Percentiles rank a stretch among this genome's conserved stretches.
Evolutionary conservation across 2,329 filamentous ascomycete genomes (phyloP).

Genomic region (Aureobasidium sp.): DNA sequence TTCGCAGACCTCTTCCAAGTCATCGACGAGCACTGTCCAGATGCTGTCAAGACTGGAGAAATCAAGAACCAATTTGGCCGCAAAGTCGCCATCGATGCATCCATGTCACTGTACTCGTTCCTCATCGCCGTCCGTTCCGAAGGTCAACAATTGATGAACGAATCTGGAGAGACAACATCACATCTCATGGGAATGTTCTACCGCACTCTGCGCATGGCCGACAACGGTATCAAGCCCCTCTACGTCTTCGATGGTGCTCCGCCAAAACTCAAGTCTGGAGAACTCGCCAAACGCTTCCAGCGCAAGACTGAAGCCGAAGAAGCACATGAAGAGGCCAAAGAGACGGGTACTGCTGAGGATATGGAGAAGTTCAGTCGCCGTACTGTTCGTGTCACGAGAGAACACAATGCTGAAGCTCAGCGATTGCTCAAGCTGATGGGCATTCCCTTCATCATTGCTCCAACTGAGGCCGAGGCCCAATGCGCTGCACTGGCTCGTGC

Average conservation of each 20-base stretch:
- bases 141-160: slow-evolving; percentile 91
- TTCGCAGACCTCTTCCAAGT: slow-evolving; percentile 37
- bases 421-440: slow-evolving; percentile 89
- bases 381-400: slow-evolving; percentile 88
- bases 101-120: slow-evolving; percentile 99
- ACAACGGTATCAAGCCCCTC: slow-evolving; percentile 96
- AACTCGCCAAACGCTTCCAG: slow-evolving; percentile 91
- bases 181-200: slow-evolving; percentile 99
- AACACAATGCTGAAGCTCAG: slow-evolving; percentile 95
- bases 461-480: slow-evolving; percentile 94
- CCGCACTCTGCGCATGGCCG: slow-evolving; percentile 92
- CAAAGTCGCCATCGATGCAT: slow-evolving; percentile 94
- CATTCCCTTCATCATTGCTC: slow-evolving; percentile 87
- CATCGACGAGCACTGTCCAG: slow-evolving; percentile 62
- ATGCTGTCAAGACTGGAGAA: slow-evolving; percentile 89
- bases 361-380: slow-evolving; percentile 93
- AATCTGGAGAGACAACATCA: slow-evolving; percentile 91
- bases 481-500: slow-evolving; percentile 83
- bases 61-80: slow-evolving; percentile 99
- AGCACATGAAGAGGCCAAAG: slow-evolving; percentile 87
- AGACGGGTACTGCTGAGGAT: slow-evolving; percentile 94
- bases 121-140: slow-evolving; percentile 94
- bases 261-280: slow-evolving; percentile 93
- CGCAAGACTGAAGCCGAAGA: slow-evolving; percentile 89
- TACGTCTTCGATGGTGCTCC: slow-evolving; percentile 97